Conservation (phyloP, 2,329 filamentous ascomycete genomes). For the Immersiporthe knoxdaviesiana region DNA sequence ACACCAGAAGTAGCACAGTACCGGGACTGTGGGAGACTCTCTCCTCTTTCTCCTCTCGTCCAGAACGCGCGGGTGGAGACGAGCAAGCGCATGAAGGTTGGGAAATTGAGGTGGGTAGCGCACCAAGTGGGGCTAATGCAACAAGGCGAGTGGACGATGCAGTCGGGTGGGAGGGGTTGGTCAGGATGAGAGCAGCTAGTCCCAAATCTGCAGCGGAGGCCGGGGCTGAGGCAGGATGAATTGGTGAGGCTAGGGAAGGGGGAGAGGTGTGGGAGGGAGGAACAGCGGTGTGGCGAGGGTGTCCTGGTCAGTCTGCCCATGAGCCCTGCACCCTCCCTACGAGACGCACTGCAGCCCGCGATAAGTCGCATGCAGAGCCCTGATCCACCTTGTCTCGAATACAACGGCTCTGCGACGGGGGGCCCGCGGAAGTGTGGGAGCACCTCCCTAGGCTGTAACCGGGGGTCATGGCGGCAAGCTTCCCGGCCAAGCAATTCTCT, state of each 20-base stretch:
- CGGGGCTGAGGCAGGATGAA: slow-evolving; percentile 14
- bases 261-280: slow-evolving; percentile 11
- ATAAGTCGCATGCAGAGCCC: slow-evolving; percentile 20
- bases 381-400: slow-evolving; percentile 26
- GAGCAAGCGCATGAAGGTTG: slow-evolving; percentile 18
- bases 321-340: too few species aligned
- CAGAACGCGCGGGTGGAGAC: slow-evolving; percentile 13
- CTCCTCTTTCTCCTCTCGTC: too few species aligned
- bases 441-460: slow-evolving; percentile 27
- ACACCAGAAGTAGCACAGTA: slow-evolving; percentile 1
- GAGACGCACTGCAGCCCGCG: slow-evolving; percentile 10
- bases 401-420: slow-evolving; percentile 28
- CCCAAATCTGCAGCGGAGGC: slow-evolving; percentile 16
- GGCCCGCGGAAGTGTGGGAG: slow-evolving; percentile 27
- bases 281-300: slow-evolving; percentile 24
- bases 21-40: slow-evolving; percentile 4
- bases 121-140: slow-evolving; percentile 15
- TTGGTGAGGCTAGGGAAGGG: slow-evolving; percentile 1
- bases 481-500: slow-evolving; percentile 15
- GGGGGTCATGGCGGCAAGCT: slow-evolving; percentile 25
- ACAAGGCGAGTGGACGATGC: slow-evolving; percentile 15
- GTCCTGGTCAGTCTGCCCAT: slow-evolving; percentile 17
- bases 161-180: not conserved
- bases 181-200: slow-evolving; percentile 15
- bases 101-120: slow-evolving; percentile 21